phyloP scores from a whole-genome alignment of 257 asterid genomes.

The Linaria vulgaris region DNA sequence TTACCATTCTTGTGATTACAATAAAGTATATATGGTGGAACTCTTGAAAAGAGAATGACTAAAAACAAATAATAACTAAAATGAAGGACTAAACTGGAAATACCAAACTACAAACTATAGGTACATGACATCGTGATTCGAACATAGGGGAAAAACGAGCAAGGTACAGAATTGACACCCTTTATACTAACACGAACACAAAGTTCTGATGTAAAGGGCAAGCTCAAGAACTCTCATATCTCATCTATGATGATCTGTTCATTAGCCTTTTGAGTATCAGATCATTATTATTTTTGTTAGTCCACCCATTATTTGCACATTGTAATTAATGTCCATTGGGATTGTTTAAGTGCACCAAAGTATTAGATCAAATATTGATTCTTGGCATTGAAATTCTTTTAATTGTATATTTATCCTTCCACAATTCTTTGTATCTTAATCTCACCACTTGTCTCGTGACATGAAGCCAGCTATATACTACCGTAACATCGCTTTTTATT shows the following conservation, averaged over 20 bases:
- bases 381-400: conserved; percentile 26
- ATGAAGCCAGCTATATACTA: too few relatives aligned
- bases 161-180: conserved; percentile 24
- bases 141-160: background rate
- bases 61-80: too few relatives aligned
- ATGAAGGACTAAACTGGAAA: too few relatives aligned
- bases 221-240: conserved; percentile 4
- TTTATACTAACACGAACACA: background rate
- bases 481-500: too few relatives aligned
- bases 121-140: conserved; percentile 13
- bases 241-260: conserved; percentile 18
- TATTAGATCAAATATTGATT: conserved; percentile 30
- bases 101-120: too few relatives aligned
- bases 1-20: too few relatives aligned
- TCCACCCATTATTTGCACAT: conserved; percentile 20
- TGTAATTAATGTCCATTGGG: conserved; percentile 28
- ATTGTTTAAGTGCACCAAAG: conserved; percentile 23
- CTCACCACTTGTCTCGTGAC: too few relatives aligned
- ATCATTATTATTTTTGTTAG: conserved; percentile 23
- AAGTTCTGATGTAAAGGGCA: background rate
- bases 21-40: too few relatives aligned
- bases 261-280: conserved; percentile 17
- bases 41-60: too few relatives aligned
- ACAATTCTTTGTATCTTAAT: background rate
- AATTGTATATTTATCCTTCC: conserved; percentile 12